Evolutionary conservation across 805 yeast species (phyloP).

Genomic region (Saccharomycopsis javanensis): DNA sequence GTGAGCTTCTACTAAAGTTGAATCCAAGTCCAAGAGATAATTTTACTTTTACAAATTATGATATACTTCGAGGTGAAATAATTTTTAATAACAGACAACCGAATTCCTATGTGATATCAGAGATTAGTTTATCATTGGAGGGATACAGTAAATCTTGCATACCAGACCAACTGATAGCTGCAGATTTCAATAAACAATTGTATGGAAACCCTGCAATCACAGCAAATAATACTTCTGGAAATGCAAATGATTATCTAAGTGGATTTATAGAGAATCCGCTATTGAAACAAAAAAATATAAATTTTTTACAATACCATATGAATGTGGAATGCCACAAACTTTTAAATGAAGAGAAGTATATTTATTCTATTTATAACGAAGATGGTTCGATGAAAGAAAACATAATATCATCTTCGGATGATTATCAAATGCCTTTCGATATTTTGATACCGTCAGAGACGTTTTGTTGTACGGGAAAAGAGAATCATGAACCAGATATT

Average conservation of each 20-base stretch:
- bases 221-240: not conserved
- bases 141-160: slow-evolving; percentile 6
- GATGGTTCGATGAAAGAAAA: not conserved
- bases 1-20: not conserved
- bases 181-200: not conserved
- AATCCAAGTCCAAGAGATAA: slow-evolving; percentile 1
- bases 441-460: slow-evolving; percentile 13
- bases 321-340: slow-evolving; percentile 12
- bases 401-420: not conserved
- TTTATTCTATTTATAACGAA: not conserved
- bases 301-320: slow-evolving; percentile 9
- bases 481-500: not conserved
- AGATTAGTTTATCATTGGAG: slow-evolving; percentile 2
- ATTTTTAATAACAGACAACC: not conserved
- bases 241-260: not conserved
- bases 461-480: slow-evolving; percentile 3
- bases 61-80: slow-evolving; percentile 7
- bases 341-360: not conserved
- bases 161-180: not conserved
- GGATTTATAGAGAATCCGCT: slow-evolving; percentile 2
- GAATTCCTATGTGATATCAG: not conserved
- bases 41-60: slow-evolving; percentile 10
- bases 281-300: not conserved
- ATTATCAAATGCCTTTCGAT: not conserved
- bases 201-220: slow-evolving; percentile 1